Conservation (phyloP, 2,329 filamentous ascomycete species). For the Chrysoporthe deuterocubensis region DNA sequence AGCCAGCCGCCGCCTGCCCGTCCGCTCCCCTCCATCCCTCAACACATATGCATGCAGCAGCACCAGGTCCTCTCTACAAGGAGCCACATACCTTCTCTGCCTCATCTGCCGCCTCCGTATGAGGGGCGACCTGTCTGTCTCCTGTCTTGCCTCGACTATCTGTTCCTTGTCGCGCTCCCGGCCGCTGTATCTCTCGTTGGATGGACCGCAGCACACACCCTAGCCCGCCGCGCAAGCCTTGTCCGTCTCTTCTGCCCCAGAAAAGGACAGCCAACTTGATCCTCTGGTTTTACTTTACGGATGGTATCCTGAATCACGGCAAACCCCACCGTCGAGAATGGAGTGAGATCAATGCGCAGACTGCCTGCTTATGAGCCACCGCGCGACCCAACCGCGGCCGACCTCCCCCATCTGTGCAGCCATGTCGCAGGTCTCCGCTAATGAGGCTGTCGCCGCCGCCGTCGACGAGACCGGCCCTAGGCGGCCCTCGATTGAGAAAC, state of each 20-base stretch:
- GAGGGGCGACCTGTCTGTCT: neutral
- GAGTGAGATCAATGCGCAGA: constrained; percentile 12
- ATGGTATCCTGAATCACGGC: constrained; percentile 2
- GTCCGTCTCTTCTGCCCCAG: neutral
- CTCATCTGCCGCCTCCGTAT: neutral
- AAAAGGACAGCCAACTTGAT: neutral
- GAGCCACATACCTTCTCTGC: neutral
- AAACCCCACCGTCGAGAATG: constrained; percentile 15
- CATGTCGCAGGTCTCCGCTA: constrained; percentile 31
- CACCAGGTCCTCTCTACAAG: neutral
- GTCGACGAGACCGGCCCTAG: constrained; percentile 22
- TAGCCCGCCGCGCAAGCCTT: neutral
- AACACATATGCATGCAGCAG: neutral
- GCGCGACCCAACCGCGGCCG: constrained; percentile 5
- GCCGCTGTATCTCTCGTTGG: neutral
- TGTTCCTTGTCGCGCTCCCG: constrained; percentile 1
- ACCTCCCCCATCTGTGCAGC: constrained; percentile 8
- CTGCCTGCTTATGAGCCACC: constrained; percentile 1
- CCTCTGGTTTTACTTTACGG: neutral
- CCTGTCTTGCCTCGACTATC: neutral
- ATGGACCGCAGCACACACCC: neutral
- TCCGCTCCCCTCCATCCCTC: constrained; percentile 4
- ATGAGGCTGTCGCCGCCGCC: constrained; percentile 29
- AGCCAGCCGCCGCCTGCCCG: neutral
- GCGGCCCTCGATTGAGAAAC: constrained; percentile 42